Percentiles rank a stretch among this genome's conserved stretches.
Conservation (phyloP, 106 monocot species). For the Allium fistulosum region DNA sequence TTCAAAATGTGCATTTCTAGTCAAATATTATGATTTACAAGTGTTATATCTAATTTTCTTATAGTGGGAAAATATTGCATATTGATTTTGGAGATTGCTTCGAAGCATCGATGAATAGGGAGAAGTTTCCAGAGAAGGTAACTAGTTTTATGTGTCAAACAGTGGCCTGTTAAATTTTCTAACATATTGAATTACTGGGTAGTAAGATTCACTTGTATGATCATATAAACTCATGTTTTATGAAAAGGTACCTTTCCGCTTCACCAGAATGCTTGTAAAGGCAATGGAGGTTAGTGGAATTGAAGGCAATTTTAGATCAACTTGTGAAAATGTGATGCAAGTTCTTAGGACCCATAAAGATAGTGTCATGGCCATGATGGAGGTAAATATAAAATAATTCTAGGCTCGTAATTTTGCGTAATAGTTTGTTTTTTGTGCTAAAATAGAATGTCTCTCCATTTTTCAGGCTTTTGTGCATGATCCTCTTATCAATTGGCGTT, state of each 20-base stretch:
- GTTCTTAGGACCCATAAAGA: slow-evolving; percentile 94
- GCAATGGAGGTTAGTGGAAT: slow-evolving; percentile 99
- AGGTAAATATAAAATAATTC: slow-evolving; percentile 34
- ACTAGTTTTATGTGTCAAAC: slow-evolving; percentile 7
- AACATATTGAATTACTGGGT: too few relatives aligned
- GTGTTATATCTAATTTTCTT: not conserved
- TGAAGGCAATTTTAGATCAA: slow-evolving; percentile 95
- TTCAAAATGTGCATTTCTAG: not conserved
- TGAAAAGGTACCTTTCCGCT: slow-evolving; percentile 85
- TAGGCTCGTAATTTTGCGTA: not conserved
- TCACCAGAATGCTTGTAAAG: slow-evolving; percentile 99
- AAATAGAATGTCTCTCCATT: not conserved
- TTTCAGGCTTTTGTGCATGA: slow-evolving; percentile 98
- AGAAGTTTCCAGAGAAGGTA: slow-evolving; percentile 97
- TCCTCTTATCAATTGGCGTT: slow-evolving; percentile 94
- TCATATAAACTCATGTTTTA: not conserved
- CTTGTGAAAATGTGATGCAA: slow-evolving; percentile 99
- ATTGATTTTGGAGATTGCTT: slow-evolving; percentile 99
- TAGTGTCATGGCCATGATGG: slow-evolving; percentile 99
- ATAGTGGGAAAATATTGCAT: slow-evolving; percentile 97
- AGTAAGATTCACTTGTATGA: too few relatives aligned
- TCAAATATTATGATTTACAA: not conserved
- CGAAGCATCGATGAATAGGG: slow-evolving; percentile 98
- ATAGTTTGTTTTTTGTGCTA: not conserved
- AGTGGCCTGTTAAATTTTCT: not conserved